Evolutionary conservation across 148 eudicot species (phyloP).

Genomic region (Rhododendron williamsianum): DNA sequence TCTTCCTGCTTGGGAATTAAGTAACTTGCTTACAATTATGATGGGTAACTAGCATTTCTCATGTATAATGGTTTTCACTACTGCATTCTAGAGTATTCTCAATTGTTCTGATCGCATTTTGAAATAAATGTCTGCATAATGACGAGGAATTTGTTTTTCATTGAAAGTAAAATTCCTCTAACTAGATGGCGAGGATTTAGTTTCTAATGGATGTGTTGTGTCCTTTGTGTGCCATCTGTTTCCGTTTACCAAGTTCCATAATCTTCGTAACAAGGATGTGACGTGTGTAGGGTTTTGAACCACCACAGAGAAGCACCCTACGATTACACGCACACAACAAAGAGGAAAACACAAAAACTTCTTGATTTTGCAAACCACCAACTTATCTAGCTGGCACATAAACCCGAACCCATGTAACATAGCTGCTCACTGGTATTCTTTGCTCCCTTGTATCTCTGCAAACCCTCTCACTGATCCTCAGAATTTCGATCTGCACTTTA

Average conservation of each 20-base stretch:
- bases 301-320: neutral
- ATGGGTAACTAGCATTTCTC: neutral
- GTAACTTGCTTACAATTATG: neutral
- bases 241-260: neutral
- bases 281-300: neutral
- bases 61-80: neutral
- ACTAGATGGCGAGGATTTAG: neutral
- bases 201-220: neutral
- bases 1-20: neutral
- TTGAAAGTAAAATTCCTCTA: neutral
- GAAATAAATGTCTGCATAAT: neutral
- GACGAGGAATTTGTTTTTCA: neutral
- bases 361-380: neutral
- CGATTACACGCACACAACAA: neutral
- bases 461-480: neutral
- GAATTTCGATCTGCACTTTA: no score
- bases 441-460: neutral
- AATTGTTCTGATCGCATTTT: neutral
- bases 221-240: neutral
- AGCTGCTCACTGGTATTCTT: neutral
- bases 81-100: neutral
- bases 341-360: neutral
- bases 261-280: neutral
- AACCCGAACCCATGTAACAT: neutral
- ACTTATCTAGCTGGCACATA: neutral